Conservation (phyloP, 306 rosid species). For the Cicer judaicum region DNA sequence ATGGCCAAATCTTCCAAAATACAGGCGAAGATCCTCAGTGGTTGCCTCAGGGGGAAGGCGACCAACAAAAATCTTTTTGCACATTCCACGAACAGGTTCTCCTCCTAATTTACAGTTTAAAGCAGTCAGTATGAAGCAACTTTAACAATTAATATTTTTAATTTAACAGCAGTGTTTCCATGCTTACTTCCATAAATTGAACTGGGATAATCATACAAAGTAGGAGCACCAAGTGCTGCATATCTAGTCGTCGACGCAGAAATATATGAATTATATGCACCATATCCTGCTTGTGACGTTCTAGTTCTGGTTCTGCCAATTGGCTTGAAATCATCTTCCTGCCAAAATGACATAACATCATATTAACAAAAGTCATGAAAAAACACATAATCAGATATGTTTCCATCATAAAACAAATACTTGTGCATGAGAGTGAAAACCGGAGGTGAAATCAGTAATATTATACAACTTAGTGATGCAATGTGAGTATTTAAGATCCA, state of each 20-base stretch:
- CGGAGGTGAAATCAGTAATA: background rate
- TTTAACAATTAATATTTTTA: constrained; percentile 35
- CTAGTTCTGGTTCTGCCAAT: constrained; percentile 73
- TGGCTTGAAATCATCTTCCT: constrained; percentile 96
- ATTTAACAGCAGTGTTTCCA: constrained; percentile 16
- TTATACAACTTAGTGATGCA: background rate
- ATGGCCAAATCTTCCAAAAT: constrained; percentile 92
- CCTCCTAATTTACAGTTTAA: constrained; percentile 62
- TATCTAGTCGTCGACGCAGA: constrained; percentile 97
- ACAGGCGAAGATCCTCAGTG: constrained; percentile 85
- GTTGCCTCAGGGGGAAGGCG: constrained; percentile 93
- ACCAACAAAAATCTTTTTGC: constrained; percentile 87
- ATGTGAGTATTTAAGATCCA: constrained; percentile 3
- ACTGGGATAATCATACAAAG: constrained; percentile 89
- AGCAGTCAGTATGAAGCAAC: constrained; percentile 30
- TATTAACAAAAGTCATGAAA: constrained; percentile 14
- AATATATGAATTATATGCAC: constrained; percentile 95
- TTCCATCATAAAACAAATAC: constrained; percentile 10
- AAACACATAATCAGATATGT: background rate
- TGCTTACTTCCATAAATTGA: constrained; percentile 85
- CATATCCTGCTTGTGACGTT: constrained; percentile 84
- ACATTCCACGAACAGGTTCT: constrained; percentile 71
- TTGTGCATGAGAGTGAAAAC: constrained; percentile 26
- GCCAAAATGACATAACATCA: constrained; percentile 47
- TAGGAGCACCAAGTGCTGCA: constrained; percentile 96